Evolutionary conservation across 1,284 basidiomycete genomes (phyloP), one percentile per base, ranked within the genome.

Genomic region (Tilletia setariae): DNA sequence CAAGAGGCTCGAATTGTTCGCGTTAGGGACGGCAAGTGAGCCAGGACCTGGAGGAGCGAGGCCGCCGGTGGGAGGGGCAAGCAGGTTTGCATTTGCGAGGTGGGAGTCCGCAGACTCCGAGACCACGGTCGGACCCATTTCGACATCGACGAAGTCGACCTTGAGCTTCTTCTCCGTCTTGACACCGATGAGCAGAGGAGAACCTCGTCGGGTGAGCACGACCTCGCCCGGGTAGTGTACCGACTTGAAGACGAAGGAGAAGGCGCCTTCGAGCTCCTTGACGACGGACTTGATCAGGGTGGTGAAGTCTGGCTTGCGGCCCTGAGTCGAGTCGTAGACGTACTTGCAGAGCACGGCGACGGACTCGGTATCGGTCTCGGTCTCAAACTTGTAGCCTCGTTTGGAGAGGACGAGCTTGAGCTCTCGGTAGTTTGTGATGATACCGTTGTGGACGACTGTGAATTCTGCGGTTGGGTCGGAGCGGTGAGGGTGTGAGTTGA

Each of bases 111-210:
- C 67, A 30, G 66, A 71, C 63, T 76, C 75, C 9, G 64, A 61
- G 16, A 61, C 78, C 40, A 73, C 70, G 35, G 72, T n/a, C n/a
- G n/a, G 72, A 35, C 79, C 80, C 23, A 81, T 69, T 70, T 98
- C 94, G 72, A 99, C 96, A 84, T 98, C 96, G 68, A 99, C 95
- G 83, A 98, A 98, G 86, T 98, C 96, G 64, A 98, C 95, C 87
- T 99, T 99, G 83, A 99, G 89, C 86, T 98, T 98, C 88, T 95
- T 94, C 84, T 98, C 95, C 43, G 96, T 98, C 90, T 98, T 98
- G 83, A 99, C 95, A 86, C 96, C 96, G 80, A 98, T 90, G 68
- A 98, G 85, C 32, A 99, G 89, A 28, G 96, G 96, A 32, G 95
- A 98, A 80, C 96, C 96, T 80, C 96, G 92, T 79, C 94, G 92